A percentile compares a stretch with the other conserved stretches of the same genome.
These are phyloP conservation scores for Vanrija pseudolonga DNA, from an alignment of 1,284 basidiomycete species.

Conservation along the genomic window DNA sequence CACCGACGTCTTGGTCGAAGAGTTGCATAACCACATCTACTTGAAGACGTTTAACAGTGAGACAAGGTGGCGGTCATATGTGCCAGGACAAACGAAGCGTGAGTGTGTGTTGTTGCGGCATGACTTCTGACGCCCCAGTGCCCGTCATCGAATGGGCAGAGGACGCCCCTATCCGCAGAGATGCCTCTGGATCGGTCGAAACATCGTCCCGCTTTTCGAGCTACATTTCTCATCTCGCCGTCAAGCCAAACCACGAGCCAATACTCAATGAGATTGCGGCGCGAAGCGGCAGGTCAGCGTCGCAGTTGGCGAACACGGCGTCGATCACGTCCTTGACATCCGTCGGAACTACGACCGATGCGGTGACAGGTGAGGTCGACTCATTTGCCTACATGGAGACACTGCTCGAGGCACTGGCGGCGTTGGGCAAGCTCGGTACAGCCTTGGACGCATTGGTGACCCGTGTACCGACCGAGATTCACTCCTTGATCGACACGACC, in stretches of 20 bases:
- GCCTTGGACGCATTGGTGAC: slow-evolving; percentile 83
- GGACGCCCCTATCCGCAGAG: too few relatives aligned
- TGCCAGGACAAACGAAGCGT: slow-evolving; percentile 68
- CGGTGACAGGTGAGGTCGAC: slow-evolving; percentile 77
- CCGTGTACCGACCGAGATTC: slow-evolving; percentile 79
- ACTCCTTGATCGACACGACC: slow-evolving; percentile 14
- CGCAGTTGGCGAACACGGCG: slow-evolving; percentile 2
- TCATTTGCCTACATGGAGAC: slow-evolving; percentile 94
- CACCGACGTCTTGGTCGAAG: slow-evolving; percentile 89
- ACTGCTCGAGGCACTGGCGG: slow-evolving; percentile 84
- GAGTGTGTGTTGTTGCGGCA: neutral
- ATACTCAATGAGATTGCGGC: slow-evolving; percentile 45
- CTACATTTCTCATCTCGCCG: slow-evolving; percentile 66
- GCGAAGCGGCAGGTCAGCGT: neutral
- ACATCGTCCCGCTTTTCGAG: slow-evolving; percentile 49
- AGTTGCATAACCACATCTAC: slow-evolving; percentile 96
- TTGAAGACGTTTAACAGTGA: slow-evolving; percentile 97
- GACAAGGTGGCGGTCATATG: slow-evolving; percentile 80
- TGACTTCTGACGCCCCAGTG: slow-evolving; percentile 9
- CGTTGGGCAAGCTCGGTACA: slow-evolving; percentile 80
- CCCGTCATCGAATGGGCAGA: slow-evolving; percentile 3
- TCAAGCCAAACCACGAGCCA: slow-evolving; percentile 71
- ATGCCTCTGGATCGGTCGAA: too few relatives aligned
- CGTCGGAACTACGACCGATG: neutral
- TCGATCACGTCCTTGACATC: slow-evolving; percentile 46